Base-by-base conservation (phyloP, 1,284 basidiomycete genomes). In the Sporisorium iseilematis-ciliati region DNA sequence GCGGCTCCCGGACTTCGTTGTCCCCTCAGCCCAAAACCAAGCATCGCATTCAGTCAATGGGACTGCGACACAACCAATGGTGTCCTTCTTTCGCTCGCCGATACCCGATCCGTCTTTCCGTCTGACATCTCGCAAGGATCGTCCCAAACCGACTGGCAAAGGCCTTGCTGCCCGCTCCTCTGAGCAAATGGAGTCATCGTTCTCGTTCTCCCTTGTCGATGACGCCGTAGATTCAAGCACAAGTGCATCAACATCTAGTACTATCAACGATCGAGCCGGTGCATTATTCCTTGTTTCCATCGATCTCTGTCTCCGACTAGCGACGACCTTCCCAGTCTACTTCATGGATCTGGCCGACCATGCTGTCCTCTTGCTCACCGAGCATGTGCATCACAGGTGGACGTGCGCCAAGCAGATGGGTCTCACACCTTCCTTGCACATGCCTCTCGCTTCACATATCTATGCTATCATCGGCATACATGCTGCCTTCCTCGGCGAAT, bases 331-430 rank as follows among this genome's bases (percentile, higher is more conserved):
- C 26, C 59, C 66, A 3, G 48, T 56, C 31, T 58, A 55, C 31
- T 42, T 69, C 6, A 31, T 70, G 29, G 66, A 75, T 29, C 41
- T 75, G 18, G 63, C 63, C 7, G 72, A 75, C 14, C 54, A 65
- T 21, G 66, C 63, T 11, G 50, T 66, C 18, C 59, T 65, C 7
- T 26, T 67, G 20, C 38, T 75, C 18, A 46, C 45, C 52, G 63
- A 75, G 49, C 62, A 69, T 49, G 23, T 63, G n/a, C 55, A 55
- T 8, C 72, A 75, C 41, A 38, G 42, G 14, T 75, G 72, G 72
- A 70, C 66, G 11, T 62, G 63, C 31, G 63, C 63, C 23, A 71
- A 65, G 68, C 68, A 65, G 21, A 57, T 42, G 6, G 21, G 49
- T 14, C 4, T 56, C 3, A 25, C n/a, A 7, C 63, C 68, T 1